Evolutionary conservation across 2,329 filamentous ascomycete species (phyloP).

Genomic region (Aspergillus candidus): DNA sequence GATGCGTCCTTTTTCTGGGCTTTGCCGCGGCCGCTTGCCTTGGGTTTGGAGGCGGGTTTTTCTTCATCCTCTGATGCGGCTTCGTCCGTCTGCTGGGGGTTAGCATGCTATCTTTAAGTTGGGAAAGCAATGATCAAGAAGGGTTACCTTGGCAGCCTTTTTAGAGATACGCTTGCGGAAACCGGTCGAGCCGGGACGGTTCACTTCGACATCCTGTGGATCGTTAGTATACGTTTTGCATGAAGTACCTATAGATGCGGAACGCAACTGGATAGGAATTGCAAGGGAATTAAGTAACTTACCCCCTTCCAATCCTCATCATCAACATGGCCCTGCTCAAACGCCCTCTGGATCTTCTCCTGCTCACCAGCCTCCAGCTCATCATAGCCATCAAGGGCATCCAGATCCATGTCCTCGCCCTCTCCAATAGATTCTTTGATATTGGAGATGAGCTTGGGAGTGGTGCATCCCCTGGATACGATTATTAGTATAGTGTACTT

Average conservation of each 20-base stretch:
- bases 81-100: slow-evolving; percentile 8
- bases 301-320: slow-evolving; percentile 86
- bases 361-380: slow-evolving; percentile 64
- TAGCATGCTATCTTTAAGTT: slow-evolving; percentile 5
- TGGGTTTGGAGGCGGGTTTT: slow-evolving; percentile 11
- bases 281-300: slow-evolving; percentile 33
- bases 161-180: slow-evolving; percentile 47
- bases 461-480: slow-evolving; percentile 69
- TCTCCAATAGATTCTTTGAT: slow-evolving; percentile 47
- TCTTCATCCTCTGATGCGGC: slow-evolving; percentile 8
- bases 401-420: slow-evolving; percentile 51
- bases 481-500: neutral
- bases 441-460: slow-evolving; percentile 64
- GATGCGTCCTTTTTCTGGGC: slow-evolving; percentile 13
- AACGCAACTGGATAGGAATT: neutral
- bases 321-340: slow-evolving; percentile 74
- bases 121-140: neutral
- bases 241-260: neutral
- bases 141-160: slow-evolving; percentile 24
- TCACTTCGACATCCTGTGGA: slow-evolving; percentile 65
- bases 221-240: slow-evolving; percentile 3
- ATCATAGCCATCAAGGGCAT: slow-evolving; percentile 73
- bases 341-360: slow-evolving; percentile 65
- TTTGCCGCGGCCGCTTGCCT: slow-evolving; percentile 14
- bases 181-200: slow-evolving; percentile 60